A percentile compares a stretch with the other conserved stretches of the same genome.
These are phyloP conservation scores for Colletotrichum sp. DNA, from an alignment of 2,329 filamentous ascomycete species.

Conservation along the genomic window DNA sequence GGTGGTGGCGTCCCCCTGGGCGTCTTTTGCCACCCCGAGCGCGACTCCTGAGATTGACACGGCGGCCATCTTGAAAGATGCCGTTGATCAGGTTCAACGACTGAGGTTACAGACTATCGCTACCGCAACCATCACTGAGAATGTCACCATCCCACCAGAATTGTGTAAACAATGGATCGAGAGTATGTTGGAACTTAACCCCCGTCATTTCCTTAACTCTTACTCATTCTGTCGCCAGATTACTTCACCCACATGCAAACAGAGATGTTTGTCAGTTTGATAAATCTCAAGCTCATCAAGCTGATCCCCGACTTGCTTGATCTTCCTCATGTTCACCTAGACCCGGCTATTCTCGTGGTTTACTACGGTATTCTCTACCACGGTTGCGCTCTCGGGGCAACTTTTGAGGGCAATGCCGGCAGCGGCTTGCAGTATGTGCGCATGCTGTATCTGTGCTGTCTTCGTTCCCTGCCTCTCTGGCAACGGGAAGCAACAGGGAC, in stretches of 20 bases:
- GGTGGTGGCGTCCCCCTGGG: background rate
- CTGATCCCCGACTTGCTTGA: conserved; percentile 32
- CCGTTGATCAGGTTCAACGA: conserved; percentile 31
- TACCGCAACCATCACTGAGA: conserved; percentile 24
- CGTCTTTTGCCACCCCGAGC: background rate
- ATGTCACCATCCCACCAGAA: conserved; percentile 29
- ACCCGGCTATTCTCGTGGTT: conserved; percentile 32
- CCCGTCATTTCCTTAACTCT: rapidly evolving
- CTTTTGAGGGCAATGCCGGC: background rate
- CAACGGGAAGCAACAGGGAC: conserved; percentile 33
- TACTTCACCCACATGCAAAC: conserved; percentile 32
- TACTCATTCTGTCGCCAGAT: conserved; percentile 10
- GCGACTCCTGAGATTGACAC: conserved; percentile 5
- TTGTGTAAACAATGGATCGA: conserved; percentile 31
- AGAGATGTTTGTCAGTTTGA: conserved; percentile 31
- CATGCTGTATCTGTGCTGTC: conserved; percentile 28
- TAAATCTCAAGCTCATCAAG: conserved; percentile 30
- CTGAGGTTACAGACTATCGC: conserved; percentile 26
- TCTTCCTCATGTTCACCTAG: conserved; percentile 31
- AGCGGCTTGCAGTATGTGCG: background rate
- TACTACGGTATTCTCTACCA: conserved; percentile 34
- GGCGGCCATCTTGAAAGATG: conserved; percentile 30
- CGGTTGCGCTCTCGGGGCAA: conserved; percentile 19
- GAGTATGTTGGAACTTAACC: conserved; percentile 15
- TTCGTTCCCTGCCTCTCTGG: conserved; percentile 33